Conservation (phyloP, 2,329 filamentous ascomycete genomes). For the Trichoderma harzianum region DNA sequence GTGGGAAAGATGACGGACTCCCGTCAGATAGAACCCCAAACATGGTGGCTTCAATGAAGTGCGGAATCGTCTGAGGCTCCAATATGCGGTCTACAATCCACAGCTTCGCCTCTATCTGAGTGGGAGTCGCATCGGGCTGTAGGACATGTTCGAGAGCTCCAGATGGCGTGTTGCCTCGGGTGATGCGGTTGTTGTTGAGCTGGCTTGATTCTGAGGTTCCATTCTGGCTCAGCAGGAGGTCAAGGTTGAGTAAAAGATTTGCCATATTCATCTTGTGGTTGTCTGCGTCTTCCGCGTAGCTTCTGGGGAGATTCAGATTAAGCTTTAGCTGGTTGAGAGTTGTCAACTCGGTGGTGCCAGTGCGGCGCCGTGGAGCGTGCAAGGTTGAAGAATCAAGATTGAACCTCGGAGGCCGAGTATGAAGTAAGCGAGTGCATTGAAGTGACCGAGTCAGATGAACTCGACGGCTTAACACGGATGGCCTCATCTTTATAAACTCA, state of each 20-base stretch:
- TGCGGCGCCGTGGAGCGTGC: background rate
- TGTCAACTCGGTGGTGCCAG: background rate
- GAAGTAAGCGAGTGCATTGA: background rate
- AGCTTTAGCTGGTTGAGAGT: background rate
- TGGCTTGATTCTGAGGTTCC: background rate
- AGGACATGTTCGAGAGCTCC: background rate
- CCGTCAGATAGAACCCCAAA: slow-evolving; percentile 18
- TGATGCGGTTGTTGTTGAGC: slow-evolving; percentile 9
- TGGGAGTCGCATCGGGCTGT: background rate
- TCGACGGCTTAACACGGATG: background rate
- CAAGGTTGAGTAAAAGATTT: slow-evolving; percentile 2
- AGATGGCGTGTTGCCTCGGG: slow-evolving; percentile 13
- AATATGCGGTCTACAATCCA: slow-evolving; percentile 26
- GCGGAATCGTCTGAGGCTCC: slow-evolving; percentile 24
- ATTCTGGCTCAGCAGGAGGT: slow-evolving; percentile 11
- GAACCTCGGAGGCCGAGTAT: no score
- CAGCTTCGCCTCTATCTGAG: background rate
- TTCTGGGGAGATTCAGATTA: no score
- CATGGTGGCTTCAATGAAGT: slow-evolving; percentile 23
- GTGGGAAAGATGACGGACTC: slow-evolving; percentile 5
- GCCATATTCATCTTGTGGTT: background rate
- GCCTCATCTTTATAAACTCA: background rate
- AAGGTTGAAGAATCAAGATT: background rate
- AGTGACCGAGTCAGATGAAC: background rate
- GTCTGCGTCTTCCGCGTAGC: background rate